Conservation (phyloP, 768 basidiomycete genomes). For the Lactarius quietus region DNA sequence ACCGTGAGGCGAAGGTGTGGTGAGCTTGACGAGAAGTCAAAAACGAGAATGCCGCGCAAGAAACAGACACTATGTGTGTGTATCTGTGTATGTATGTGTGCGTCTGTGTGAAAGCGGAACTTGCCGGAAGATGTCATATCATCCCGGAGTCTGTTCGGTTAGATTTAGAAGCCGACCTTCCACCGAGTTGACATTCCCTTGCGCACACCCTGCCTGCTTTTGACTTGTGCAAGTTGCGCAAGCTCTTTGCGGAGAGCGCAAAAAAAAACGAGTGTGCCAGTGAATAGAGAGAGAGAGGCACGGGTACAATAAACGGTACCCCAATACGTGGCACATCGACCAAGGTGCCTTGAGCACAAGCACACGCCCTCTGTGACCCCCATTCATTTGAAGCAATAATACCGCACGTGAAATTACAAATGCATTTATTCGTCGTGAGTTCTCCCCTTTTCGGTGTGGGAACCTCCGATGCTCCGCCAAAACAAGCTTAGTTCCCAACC, state of each 20-base stretch:
- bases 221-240: neutral
- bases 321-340: neutral
- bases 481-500: neutral
- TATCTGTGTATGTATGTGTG: neutral
- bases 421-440: too few relatives aligned
- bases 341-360: neutral
- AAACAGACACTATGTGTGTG: neutral
- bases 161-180: slow-evolving; percentile 12
- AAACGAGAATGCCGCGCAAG: neutral
- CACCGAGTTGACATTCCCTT: slow-evolving; percentile 1
- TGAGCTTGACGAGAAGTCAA: neutral
- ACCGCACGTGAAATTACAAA: neutral
- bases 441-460: neutral
- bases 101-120: neutral
- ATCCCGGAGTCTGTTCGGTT: slow-evolving; percentile 16
- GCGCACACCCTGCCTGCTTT: neutral
- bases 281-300: neutral
- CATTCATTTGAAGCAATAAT: neutral
- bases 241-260: neutral
- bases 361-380: slow-evolving; percentile 2
- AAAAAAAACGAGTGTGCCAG: neutral
- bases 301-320: neutral
- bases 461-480: neutral
- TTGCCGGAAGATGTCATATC: neutral
- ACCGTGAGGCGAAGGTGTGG: neutral